Evolutionary conservation across 2,329 filamentous ascomycete species (phyloP).

Genomic region (Sporothrix inflata): DNA sequence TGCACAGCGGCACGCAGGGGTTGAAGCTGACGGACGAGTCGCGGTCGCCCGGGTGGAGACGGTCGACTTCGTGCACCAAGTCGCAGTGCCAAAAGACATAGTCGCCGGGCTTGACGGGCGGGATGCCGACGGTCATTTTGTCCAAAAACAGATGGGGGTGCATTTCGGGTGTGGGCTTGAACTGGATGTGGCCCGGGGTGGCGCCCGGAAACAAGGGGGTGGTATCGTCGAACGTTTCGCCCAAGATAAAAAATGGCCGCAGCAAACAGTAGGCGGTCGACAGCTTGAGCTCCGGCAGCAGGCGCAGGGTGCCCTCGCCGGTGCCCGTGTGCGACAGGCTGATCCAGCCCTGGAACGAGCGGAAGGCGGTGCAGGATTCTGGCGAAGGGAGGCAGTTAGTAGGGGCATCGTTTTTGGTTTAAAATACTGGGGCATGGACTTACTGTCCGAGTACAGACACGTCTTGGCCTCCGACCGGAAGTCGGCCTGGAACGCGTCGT

Average conservation of each 20-base stretch:
- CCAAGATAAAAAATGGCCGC: conserved; percentile 63
- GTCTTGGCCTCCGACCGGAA: conserved; percentile 35
- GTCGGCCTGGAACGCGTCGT: conserved; percentile 67
- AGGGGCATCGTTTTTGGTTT: no score
- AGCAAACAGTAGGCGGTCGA: conserved; percentile 70
- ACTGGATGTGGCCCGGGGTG: conserved; percentile 34
- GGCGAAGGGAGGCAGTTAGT: not conserved
- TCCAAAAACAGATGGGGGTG: conserved; percentile 65
- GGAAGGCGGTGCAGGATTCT: conserved; percentile 67
- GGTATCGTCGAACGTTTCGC: conserved; percentile 35
- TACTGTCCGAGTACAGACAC: conserved; percentile 35
- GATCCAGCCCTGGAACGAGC: conserved; percentile 73
- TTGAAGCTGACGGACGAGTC: conserved; percentile 5
- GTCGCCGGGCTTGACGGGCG: conserved; percentile 64
- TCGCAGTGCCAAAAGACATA: conserved; percentile 71
- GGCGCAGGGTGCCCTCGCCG: conserved; percentile 69
- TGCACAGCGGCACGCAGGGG: conserved; percentile 7
- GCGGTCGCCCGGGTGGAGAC: not conserved
- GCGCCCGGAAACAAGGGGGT: conserved; percentile 34
- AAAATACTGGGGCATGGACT: not conserved
- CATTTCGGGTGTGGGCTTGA: conserved; percentile 44
- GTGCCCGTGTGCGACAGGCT: conserved; percentile 64
- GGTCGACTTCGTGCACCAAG: conserved; percentile 20
- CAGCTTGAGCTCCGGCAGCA: conserved; percentile 67
- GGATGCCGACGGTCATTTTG: conserved; percentile 64